Evolutionary conservation across 192 early-diverging fungal genomes (phyloP), one percentile per base, ranked within the genome.

Genomic region (Entomortierella chlamydospora): DNA sequence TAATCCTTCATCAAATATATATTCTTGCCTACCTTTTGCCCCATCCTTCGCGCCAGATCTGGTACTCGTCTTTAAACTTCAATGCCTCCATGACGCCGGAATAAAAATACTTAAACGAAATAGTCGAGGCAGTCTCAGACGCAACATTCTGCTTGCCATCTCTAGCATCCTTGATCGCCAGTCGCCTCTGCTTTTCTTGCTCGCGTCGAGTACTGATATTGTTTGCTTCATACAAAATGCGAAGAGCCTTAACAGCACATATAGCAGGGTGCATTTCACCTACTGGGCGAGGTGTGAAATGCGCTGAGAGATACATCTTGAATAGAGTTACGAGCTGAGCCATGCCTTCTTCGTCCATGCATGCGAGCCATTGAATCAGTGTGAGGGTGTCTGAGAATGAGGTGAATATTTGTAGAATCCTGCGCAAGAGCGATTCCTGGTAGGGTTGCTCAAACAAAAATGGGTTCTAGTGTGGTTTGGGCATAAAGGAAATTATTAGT

Each of bases 51-150:
- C 86, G 89, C 93, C 93, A 95, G 20, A 82, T 85, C 31, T 85
- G 78, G 73, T 93, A 95, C 68, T 95, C 92, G 7, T 92, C 90
- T 63, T 93, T 95, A 69, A 95, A 91, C 50, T 92, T 92, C 33
- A 93, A 70, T 28, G 76, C 76, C 42, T 79, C 76, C 76, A 79
- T 79, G 68, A 82, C 65, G 34, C 59, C 68, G 0, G 76, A 70
- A 23, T 79, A 79, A 60, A 79, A 79, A 23, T 79, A 79, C 30
- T 68, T 68, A 62, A 60, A 79, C 0, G 76, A 79, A 28, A 79
- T 79, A 8, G 56, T 58, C 20, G 89, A 58, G 9, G 81, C 51
- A 4, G 57, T 25, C 22, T 64, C 60, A 20, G 54, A 22, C n/a
- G 28, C 25, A 9, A 18, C 42, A 0, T 10, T 42, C 15, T 50